Base-by-base conservation (phyloP, 495 filamentous ascomycete species). In the Penicillium herquei region DNA sequence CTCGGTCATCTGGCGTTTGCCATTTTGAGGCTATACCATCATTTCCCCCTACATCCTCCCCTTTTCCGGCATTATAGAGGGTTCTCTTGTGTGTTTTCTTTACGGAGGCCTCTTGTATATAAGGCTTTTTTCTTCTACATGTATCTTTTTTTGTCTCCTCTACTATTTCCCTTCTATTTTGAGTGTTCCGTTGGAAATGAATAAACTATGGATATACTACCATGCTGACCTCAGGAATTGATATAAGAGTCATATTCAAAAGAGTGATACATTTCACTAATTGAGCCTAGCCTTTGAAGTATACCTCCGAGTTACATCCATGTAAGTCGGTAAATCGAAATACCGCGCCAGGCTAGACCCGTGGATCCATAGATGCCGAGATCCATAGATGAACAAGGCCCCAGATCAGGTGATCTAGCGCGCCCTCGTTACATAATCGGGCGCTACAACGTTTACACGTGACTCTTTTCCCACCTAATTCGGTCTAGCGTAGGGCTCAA, bases 401-500 rank as follows among this genome's bases (percentile, higher is more conserved):
- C 21, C 21, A 26, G 21, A 46, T 46, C 43, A 46, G 11, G 43
- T 46, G 43, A 46, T 7, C 43, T 8, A 39, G 17, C 14, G 13
- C 3, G 13, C 14, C 16, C 12, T 13, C 2, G 11, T 46, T 46
- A 46, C 4, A 13, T 46, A 46, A 46, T 32, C 6, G 6, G 3
- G 26, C 9, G 34, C 12, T 37, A 37, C 34, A 37, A 2, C 9
- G 0, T 2, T 3, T 3, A 30, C 43, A 46, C 43, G 43, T 46
- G 43, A 46, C 43, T 32, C 21, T 21, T 14, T 16, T 6, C 2
- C 30, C 1, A n/a, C 47, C 49, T 10, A 46, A 66, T 69, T 17
- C 9, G 62, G 56, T 56, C 49, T 78, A 76, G 72, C 44, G 68
- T 78, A 78, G 75, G 75, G 75, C 73, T 72, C 66, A 78, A 71